Base-by-base conservation (phyloP, 108 stramenopile genomes). In the Conticribra weissflogii region DNA sequence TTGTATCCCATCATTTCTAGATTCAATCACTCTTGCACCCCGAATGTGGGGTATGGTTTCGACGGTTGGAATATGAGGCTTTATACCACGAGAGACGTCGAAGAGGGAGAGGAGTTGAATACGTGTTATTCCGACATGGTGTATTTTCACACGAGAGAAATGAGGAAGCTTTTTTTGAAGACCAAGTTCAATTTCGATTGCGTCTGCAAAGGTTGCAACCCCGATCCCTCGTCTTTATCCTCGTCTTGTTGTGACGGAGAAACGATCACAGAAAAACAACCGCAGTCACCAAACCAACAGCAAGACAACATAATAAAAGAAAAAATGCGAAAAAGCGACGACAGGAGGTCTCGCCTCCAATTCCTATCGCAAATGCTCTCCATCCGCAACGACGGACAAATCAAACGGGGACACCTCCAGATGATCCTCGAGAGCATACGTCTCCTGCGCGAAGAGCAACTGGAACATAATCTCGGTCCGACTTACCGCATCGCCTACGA, bases 111-210 rank as follows among this genome's bases (percentile, higher is more conserved):
- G 52, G 62, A 63, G n/a, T 28, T 63, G 23, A 54, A 3, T 12
- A 54, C 51, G 2, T 63, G 62, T 28, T 63, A 63, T 25, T 63
- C 62, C 22, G 62, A 63, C 62, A 54, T 63, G 51, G 62, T 63
- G 1, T 63, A 54, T 22, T 54, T 54, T 22, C 24, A 54, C 53
- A 54, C 17, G 7, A 3, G 49, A 0, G 2, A 28, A 3, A 49
- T 54, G 18, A 52, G 62, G 1, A 24, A 14, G 16, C 25, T 15
- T 1, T 63, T n/a, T 19, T 16, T 63, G 0, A 51, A 31, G 18
- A 0, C 7, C 3, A 63, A 54, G 3, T 63, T 54, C 18, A 54
- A 54, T 18, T 63, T 63, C 51, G 51, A 63, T 14, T 63, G 62
- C 53, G 22, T n/a, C 22, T 63, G 62, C 51, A 19, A 25, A 18